Base-by-base conservation (phyloP, 148 eudicot species). In the Camellia lanceoleosa region DNA sequence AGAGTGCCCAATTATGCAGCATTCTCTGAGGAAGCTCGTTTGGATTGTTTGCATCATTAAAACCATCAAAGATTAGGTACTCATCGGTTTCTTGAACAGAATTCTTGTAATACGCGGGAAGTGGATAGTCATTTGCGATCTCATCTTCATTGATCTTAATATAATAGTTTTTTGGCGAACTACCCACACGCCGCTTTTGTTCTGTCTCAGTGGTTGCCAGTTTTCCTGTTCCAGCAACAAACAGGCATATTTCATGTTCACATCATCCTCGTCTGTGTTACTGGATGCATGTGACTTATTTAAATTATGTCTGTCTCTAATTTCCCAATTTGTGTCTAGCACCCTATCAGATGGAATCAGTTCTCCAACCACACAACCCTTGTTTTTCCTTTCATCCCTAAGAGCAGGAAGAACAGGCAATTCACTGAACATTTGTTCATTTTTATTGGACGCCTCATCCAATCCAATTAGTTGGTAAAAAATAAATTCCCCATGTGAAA, bases 1-100 rank as follows among this genome's bases (percentile, higher is more conserved):
- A 96, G n/a, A 93, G 89, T 55, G 99, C 88, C 97, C 99, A 96
- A 74, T 96, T 89, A 81, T 96, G 99, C 79, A 96, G 95, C 97
- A 92, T 92, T 86, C 91, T 90, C 74, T 90, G 84, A 2, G 99
- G 99, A 73, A 96, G 92, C 2, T 89, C 87, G 80, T 94, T 92
- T 47, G 90, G 84, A 68, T 90, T 82, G 77, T 66, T 83, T 43
- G 85, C 65, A 89, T 92, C 98, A 81, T 77, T 73, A 61, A 87
- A 90, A 82, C 82, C 85, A 70, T 91, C 98, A 86, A 90, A 91
- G 65, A 94, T 79, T 41, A 93, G 77, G 75, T 96, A 96, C 86
- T 96, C 98, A 78, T 94, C 98, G 63, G 93, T 90, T 87, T 96
- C 99, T 83, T 93, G 91, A 78, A 59, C 54, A 70, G 84, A 84